Conservation (phyloP, 2,329 filamentous ascomycete species). For the Phialocephala subalpina region DNA sequence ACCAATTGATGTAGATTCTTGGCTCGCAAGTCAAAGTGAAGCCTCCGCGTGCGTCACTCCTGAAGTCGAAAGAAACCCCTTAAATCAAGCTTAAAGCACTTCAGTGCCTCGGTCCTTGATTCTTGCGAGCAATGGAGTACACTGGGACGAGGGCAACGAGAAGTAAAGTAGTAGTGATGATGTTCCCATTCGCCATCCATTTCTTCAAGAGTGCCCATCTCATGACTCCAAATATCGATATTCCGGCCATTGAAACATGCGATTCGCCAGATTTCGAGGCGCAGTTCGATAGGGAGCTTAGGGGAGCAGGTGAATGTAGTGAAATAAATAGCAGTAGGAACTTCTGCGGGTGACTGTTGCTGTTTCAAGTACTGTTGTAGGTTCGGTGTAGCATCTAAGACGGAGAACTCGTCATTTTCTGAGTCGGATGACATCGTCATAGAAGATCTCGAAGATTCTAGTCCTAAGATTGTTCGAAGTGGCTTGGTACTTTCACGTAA, state of each 20-base stretch:
- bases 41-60: background rate
- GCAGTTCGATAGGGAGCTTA: background rate
- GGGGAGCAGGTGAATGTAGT: background rate
- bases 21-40: background rate
- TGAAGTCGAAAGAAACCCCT: background rate
- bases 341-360: background rate
- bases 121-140: background rate
- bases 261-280: background rate
- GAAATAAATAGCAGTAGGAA: background rate
- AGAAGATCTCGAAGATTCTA: too few species aligned
- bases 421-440: background rate
- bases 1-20: background rate
- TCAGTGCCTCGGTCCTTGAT: background rate
- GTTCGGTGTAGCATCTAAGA: background rate
- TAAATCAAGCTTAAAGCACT: background rate
- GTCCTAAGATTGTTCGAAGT: too few species aligned
- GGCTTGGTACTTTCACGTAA: too few species aligned
- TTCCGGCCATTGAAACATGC: background rate
- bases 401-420: background rate
- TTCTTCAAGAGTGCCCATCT: background rate
- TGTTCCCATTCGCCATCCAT: background rate
- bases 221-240: background rate
- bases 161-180: background rate
- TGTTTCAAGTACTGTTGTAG: background rate
- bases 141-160: background rate